Evolutionary conservation across 345 rosid genomes (phyloP).

Genomic region (Lepidium didymum): DNA sequence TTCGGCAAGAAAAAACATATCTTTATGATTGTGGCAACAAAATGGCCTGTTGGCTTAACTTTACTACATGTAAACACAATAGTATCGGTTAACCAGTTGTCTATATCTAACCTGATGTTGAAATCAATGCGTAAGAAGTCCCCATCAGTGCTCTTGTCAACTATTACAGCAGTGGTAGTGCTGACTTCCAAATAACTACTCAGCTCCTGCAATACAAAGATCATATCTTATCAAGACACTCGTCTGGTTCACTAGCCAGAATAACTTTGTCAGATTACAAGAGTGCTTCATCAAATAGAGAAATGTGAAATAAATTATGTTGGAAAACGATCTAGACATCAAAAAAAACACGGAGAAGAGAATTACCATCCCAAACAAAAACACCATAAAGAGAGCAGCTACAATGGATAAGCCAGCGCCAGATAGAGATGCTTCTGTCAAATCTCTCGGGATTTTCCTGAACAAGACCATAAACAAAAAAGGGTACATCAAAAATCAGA

Average conservation of each 20-base stretch:
- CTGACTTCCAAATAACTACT: constrained; percentile 64
- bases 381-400: constrained; percentile 81
- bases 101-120: constrained; percentile 61
- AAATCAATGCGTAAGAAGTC: constrained; percentile 90
- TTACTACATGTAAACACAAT: too few species aligned
- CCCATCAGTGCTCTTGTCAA: constrained; percentile 90
- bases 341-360: neutral
- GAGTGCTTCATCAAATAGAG: neutral
- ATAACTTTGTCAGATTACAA: neutral
- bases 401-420: constrained; percentile 91
- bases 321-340: neutral
- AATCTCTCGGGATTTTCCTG: constrained; percentile 99
- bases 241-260: neutral
- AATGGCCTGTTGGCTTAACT: too few species aligned
- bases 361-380: constrained; percentile 95
- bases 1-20: neutral
- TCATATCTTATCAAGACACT: neutral
- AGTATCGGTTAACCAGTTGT: too few species aligned
- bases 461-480: neutral
- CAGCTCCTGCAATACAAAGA: constrained; percentile 53
- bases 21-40: neutral
- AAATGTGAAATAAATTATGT: neutral
- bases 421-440: constrained; percentile 97
- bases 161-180: constrained; percentile 77
- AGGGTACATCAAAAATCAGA: neutral